Conservation (phyloP, 805 yeast species). For the Jamesozyma lodderae region DNA sequence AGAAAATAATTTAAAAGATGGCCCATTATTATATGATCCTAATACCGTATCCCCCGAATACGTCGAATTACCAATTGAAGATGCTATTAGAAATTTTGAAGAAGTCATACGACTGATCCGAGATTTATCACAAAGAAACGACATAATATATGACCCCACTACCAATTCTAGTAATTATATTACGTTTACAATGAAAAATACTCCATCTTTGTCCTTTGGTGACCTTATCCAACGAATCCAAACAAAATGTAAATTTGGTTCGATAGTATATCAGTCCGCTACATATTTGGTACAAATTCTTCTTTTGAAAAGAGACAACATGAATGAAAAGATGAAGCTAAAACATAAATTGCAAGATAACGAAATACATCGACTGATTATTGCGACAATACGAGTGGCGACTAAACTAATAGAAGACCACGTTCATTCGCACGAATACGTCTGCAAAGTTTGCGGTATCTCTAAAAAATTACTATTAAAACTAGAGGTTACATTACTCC, state of each 20-base stretch:
- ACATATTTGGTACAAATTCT: constrained; percentile 21
- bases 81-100: constrained; percentile 10
- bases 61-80: constrained; percentile 5
- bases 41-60: neutral
- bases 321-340: constrained; percentile 8
- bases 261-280: constrained; percentile 25
- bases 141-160: constrained; percentile 1
- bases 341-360: constrained; percentile 30
- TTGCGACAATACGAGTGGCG: constrained; percentile 37
- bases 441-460: constrained; percentile 39
- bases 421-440: constrained; percentile 35
- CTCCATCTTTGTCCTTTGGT: constrained; percentile 20
- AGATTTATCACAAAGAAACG: constrained; percentile 9
- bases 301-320: constrained; percentile 13
- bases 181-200: constrained; percentile 23
- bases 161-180: constrained; percentile 6
- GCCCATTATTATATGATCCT: constrained; percentile 5
- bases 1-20: neutral
- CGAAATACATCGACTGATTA: constrained; percentile 36
- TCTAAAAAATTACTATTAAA: constrained; percentile 19
- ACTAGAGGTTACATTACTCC: constrained; percentile 13
- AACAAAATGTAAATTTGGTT: constrained; percentile 23
- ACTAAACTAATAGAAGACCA: constrained; percentile 38
- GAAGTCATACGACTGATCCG: constrained; percentile 12
- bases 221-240: constrained; percentile 23